Evolutionary conservation across 2,329 filamentous ascomycete species (phyloP).

Genomic region (Cordyceps cateniannulata): DNA sequence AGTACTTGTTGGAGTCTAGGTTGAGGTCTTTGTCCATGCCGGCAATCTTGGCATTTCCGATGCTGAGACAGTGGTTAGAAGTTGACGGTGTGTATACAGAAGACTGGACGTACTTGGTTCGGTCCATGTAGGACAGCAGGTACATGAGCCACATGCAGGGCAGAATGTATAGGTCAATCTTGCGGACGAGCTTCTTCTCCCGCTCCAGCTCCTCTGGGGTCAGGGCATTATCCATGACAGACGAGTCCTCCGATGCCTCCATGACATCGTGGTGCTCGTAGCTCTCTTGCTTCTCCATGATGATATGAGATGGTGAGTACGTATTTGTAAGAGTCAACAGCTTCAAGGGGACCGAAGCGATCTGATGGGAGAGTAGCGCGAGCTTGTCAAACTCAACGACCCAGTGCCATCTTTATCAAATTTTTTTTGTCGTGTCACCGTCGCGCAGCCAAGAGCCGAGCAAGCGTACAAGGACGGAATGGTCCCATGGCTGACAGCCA

Average conservation of each 20-base stretch:
- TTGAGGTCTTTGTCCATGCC: conserved; percentile 43
- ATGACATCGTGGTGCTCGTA: not conserved
- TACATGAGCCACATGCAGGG: conserved; percentile 48
- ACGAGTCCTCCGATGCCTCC: not conserved
- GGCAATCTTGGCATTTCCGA: conserved; percentile 54
- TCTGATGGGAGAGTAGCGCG: not conserved
- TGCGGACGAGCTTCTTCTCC: conserved; percentile 16
- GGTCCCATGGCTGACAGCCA: not conserved
- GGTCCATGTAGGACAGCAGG: conserved; percentile 19
- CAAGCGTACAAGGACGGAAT: not conserved
- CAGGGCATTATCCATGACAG: not conserved
- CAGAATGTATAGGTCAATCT: conserved; percentile 29
- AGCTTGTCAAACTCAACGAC: not conserved
- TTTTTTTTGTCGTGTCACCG: not conserved
- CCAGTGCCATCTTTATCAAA: not conserved
- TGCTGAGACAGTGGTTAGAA: conserved; percentile 41
- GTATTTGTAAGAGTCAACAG: not conserved
- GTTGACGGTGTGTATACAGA: not conserved
- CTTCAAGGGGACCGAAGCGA: not conserved
- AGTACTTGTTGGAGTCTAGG: conserved; percentile 43
- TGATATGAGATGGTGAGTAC: not conserved
- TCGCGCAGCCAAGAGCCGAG: not conserved
- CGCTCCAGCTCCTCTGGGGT: not conserved
- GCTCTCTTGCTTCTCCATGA: not conserved
- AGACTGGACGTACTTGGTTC: conserved; percentile 16